A percentile compares a stretch with the other conserved stretches of the same genome.
phyloP scores from a whole-genome alignment of 2,329 filamentous ascomycete genomes.

The Alternaria ventricosa region DNA sequence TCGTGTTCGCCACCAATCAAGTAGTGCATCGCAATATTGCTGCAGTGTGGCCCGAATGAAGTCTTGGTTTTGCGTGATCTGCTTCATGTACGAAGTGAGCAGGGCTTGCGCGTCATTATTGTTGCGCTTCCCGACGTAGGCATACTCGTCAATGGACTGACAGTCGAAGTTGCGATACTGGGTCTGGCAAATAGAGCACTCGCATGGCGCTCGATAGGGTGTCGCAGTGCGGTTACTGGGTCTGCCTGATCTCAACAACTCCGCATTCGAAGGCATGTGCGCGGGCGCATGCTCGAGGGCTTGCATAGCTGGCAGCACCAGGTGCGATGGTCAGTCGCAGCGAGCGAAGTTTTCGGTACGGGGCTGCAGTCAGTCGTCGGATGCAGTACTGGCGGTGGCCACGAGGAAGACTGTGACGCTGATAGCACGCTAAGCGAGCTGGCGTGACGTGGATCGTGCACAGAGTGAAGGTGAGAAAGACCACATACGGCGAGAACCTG shows the following conservation, averaged over 20 bases:
- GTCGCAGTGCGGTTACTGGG: neutral
- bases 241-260: neutral
- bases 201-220: neutral
- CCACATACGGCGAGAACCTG: neutral
- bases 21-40: neutral
- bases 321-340: neutral
- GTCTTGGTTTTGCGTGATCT: neutral
- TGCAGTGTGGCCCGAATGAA: neutral
- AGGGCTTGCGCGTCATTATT: neutral
- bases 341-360: neutral
- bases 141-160: neutral
- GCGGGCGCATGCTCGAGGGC: neutral
- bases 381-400: neutral
- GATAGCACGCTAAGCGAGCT: neutral
- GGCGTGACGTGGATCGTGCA: neutral
- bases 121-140: neutral
- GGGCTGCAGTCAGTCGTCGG: neutral
- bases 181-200: neutral
- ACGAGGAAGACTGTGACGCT: neutral
- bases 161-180: neutral
- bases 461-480: neutral
- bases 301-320: neutral
- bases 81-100: neutral
- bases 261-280: neutral
- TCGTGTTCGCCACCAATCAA: neutral